A percentile compares a stretch with the other conserved stretches of the same genome.
phyloP scores from a whole-genome alignment of 257 asterid genomes.

The Orobanche coerulescens region DNA sequence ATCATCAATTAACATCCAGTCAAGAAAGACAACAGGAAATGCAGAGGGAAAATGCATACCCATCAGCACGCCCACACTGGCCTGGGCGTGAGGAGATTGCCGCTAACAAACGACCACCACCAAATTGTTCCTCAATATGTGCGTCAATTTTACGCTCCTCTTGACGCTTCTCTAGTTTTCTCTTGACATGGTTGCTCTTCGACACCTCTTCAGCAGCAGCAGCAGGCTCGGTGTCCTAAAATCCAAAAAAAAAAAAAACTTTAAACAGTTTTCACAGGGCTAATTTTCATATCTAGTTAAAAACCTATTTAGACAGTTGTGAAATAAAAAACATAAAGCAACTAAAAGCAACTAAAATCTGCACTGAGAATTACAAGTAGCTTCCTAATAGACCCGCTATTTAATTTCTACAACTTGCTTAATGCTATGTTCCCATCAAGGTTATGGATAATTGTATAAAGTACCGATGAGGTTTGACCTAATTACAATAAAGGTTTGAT shows the following conservation, averaged over 20 bases:
- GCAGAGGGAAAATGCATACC: slow-evolving; percentile 27
- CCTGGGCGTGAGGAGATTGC: slow-evolving; percentile 62
- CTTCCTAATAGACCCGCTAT: neutral
- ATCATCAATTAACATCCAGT: neutral
- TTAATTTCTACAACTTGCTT: too few relatives aligned
- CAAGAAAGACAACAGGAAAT: neutral
- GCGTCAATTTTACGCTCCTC: slow-evolving; percentile 49
- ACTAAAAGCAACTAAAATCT: neutral
- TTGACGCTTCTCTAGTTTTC: slow-evolving; percentile 59
- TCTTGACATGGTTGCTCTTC: slow-evolving; percentile 51
- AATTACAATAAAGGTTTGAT: too few relatives aligned
- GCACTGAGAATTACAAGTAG: neutral
- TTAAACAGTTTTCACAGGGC: neutral
- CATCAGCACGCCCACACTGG: slow-evolving; percentile 64
- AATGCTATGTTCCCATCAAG: too few relatives aligned
- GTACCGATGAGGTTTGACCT: too few relatives aligned
- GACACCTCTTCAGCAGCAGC: slow-evolving; percentile 42
- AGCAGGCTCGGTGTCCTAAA: slow-evolving; percentile 34
- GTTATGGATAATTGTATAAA: too few relatives aligned
- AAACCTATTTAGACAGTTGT: too few relatives aligned
- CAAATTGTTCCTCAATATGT: slow-evolving; percentile 60
- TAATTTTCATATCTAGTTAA: neutral
- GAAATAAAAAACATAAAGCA: too few relatives aligned
- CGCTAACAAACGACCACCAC: slow-evolving; percentile 51
- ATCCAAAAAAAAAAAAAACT: neutral